Conservation (phyloP, 208 protist genomes). For the Trichomonas vaginalis region DNA sequence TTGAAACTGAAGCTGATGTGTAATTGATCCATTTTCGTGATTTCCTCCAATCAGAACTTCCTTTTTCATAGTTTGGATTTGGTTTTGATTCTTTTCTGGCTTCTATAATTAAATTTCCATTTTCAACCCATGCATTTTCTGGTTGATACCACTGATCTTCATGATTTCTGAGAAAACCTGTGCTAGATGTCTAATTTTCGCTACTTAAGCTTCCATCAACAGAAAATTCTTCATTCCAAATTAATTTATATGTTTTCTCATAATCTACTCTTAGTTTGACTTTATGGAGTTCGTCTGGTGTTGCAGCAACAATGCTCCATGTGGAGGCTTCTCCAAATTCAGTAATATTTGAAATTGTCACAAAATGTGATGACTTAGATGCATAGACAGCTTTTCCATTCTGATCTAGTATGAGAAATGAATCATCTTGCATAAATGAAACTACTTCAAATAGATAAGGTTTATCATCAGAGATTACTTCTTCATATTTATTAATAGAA, state of each 20-base stretch:
- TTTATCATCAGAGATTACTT: no score
- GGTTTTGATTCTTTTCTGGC: neutral
- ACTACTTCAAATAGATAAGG: no score
- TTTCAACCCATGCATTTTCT: neutral
- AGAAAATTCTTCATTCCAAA: neutral
- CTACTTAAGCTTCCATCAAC: neutral
- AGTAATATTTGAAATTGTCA: neutral
- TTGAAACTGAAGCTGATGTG: slow-evolving; percentile 18
- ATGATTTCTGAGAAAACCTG: neutral
- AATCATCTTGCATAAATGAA: no score
- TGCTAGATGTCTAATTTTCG: neutral
- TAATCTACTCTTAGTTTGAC: neutral
- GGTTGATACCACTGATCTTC: neutral
- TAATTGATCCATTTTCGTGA: neutral
- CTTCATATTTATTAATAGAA: no score
- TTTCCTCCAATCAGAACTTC: neutral
- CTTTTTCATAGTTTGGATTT: neutral
- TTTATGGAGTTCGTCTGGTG: neutral
- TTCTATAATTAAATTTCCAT: neutral
- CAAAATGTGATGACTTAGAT: no score
- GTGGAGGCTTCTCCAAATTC: neutral
- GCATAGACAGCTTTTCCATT: no score
- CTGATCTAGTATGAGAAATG: no score
- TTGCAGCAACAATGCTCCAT: neutral
- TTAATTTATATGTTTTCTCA: neutral